Base-by-base conservation (phyloP, 805 yeast species). In the Kodamaea laetipori region DNA sequence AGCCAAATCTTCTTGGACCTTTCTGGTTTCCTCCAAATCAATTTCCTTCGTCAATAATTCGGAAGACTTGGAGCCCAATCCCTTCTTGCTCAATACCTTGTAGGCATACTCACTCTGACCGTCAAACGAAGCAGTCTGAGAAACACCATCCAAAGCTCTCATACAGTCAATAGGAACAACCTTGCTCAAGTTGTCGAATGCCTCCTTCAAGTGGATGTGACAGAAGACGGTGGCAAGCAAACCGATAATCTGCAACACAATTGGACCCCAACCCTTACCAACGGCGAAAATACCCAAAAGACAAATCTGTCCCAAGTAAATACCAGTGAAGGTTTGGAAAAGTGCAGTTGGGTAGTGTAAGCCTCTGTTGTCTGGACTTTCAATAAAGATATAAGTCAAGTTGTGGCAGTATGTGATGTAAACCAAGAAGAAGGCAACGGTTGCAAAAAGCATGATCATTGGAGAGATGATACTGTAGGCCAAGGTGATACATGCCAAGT, bases 241-340 rank as follows among this genome's bases (percentile, higher is more conserved):
- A 32, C 84, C 71, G 40, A 90, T 72, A 1, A 80, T 82, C 61
- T 86, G 87, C 42, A 92, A 66, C 3, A 83, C 86, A 50, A 90
- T 75, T 27, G 97, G 95, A 35, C 97, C 98, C 97, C 97, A 92
- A 32, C 95, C 85, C 72, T 88, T 88, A 48, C 95, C 90, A 44
- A 92, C 95, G 12, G 80, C 86, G 60, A 89, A 90, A 44, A 94
- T 64, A 43, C 97, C 97, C 42, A 94, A 61, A 50, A 94, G 55
- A 71, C 96, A 88, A 16, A 90, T 66, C 65, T 92, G 90, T 30
- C 96, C 96, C 35, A 92, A 62, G 62, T 92, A 92, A 34, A 94
- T 63, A 45, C 99, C 99, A 28, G 83, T 82, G 60, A 92, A 76
- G 0, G 95, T 84, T 67, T 92, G 97, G 71, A 81, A 86, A 41